These are phyloP conservation scores for Arthrinium phaeospermum DNA, from an alignment of 2,329 filamentous ascomycete genomes.

Conservation along the genomic window DNA sequence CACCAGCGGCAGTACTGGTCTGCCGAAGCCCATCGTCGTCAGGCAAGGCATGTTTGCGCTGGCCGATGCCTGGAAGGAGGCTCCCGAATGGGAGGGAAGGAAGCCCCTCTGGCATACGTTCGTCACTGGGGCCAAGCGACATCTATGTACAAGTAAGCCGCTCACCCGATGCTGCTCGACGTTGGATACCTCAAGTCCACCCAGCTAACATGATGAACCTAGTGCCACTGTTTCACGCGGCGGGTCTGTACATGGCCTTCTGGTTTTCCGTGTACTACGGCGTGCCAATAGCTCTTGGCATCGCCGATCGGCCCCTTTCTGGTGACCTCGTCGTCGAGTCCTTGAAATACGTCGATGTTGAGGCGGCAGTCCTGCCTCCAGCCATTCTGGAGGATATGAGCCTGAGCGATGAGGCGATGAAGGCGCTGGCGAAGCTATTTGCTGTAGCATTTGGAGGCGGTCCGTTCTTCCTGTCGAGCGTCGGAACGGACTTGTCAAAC, in stretches of 20 bases:
- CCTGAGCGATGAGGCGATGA: constrained; percentile 37
- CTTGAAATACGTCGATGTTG: constrained; percentile 34
- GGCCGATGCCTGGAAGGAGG: constrained; percentile 36
- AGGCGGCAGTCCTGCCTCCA: constrained; percentile 42
- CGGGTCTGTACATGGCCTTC: constrained; percentile 36
- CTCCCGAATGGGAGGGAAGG: constrained; percentile 28
- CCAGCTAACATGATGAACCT: background rate
- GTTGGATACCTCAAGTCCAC: too few relatives aligned
- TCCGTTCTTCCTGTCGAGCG: constrained; percentile 27
- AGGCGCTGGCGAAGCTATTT: constrained; percentile 40
- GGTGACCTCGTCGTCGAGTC: constrained; percentile 41
- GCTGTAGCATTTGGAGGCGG: constrained; percentile 46
- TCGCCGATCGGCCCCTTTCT: constrained; percentile 42
- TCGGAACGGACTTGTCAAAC: background rate
- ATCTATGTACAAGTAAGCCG: constrained; percentile 19
- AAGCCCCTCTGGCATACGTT: constrained; percentile 12
- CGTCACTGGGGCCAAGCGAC: background rate
- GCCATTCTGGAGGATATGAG: constrained; percentile 51
- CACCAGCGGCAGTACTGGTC: constrained; percentile 53
- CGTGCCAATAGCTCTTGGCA: constrained; percentile 35
- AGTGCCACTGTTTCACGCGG: constrained; percentile 49
- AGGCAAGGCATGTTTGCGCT: constrained; percentile 42
- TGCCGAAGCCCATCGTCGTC: constrained; percentile 51
- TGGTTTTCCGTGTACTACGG: constrained; percentile 39
- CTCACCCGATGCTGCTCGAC: background rate